Evolutionary conservation across 2,329 filamentous ascomycete species (phyloP).

Genomic region (Epichloe sylvatica): DNA sequence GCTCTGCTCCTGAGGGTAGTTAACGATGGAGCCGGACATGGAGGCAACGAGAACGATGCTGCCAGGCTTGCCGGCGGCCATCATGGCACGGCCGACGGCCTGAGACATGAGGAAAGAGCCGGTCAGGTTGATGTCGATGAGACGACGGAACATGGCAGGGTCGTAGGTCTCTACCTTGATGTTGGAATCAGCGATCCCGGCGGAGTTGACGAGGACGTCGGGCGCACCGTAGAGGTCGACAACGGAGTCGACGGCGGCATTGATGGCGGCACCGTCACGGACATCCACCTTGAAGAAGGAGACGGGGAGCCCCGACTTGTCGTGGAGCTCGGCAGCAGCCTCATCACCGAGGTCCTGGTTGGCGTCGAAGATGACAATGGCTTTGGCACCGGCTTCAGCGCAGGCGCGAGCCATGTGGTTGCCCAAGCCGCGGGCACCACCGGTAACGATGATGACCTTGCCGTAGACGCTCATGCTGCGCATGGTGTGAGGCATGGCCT

Average conservation of each 20-base stretch:
- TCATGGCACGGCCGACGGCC: conserved; percentile 59
- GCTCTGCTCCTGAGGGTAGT: conserved; percentile 72
- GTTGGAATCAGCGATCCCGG: conserved; percentile 72
- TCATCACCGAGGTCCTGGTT: conserved; percentile 62
- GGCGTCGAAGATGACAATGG: conserved; percentile 62
- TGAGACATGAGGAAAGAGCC: conserved; percentile 68
- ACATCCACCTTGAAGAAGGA: conserved; percentile 71
- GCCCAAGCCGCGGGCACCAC: conserved; percentile 62
- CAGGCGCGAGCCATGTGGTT: conserved; percentile 69
- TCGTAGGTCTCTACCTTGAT: conserved; percentile 70
- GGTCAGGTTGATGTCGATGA: conserved; percentile 72
- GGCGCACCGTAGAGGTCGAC: conserved; percentile 53
- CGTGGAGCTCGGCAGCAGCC: conserved; percentile 53
- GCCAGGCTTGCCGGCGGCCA: conserved; percentile 54
- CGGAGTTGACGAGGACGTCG: conserved; percentile 66
- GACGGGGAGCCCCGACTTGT: conserved; percentile 58
- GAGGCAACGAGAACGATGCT: conserved; percentile 64
- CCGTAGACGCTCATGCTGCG: conserved; percentile 54
- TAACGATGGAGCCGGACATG: conserved; percentile 74
- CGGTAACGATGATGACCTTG: conserved; percentile 61
- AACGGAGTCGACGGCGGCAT: conserved; percentile 53
- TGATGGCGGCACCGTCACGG: conserved; percentile 55
- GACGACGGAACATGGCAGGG: conserved; percentile 59
- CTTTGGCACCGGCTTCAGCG: conserved; percentile 60
- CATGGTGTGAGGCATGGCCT: conserved; percentile 48